Percentiles rank a stretch among this genome's conserved stretches.
These are phyloP conservation scores for Labyrinthula sp. DNA, from an alignment of 352 stramenopile species.

Conservation along the genomic window DNA sequence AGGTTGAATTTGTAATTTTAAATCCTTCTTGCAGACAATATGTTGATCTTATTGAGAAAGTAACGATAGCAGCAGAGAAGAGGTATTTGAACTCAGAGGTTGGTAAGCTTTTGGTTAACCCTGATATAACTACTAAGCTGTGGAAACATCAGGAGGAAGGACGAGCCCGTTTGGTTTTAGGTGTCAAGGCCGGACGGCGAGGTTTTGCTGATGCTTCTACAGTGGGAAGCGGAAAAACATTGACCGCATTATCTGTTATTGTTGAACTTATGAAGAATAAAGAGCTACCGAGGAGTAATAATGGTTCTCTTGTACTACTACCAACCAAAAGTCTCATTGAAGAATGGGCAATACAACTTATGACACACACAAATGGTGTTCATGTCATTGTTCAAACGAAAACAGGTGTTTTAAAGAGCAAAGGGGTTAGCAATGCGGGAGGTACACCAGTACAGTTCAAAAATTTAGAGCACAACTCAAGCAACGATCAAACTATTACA, in stretches of 20 bases:
- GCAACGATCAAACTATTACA: no score
- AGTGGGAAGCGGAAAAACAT: conserved; percentile 14
- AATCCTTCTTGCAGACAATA: conserved; percentile 5
- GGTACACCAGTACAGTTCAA: no score
- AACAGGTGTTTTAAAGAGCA: conserved; percentile 9
- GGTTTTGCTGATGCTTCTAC: conserved; percentile 19
- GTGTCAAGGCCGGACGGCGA: conserved; percentile 1
- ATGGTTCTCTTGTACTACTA: conserved; percentile 7
- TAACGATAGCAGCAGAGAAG: background rate
- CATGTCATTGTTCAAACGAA: conserved; percentile 10
- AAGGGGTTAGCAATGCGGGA: conserved; percentile 8
- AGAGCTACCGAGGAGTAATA: background rate
- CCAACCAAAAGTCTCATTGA: conserved; percentile 13
- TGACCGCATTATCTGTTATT: conserved; percentile 4
- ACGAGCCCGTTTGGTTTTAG: conserved; percentile 1
- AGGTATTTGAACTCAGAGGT: background rate
- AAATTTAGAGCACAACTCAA: no score
- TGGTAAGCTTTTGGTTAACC: background rate
- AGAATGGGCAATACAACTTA: conserved; percentile 11
- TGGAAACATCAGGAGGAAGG: conserved; percentile 15
- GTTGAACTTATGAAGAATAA: background rate
- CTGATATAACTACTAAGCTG: conserved; percentile 7
- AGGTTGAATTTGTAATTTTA: background rate
- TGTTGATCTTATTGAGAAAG: conserved; percentile 1
- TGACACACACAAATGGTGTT: conserved; percentile 12